Base-by-base conservation (phyloP, 108 stramenopile species). In the Cyclostephanos tholiformis region DNA sequence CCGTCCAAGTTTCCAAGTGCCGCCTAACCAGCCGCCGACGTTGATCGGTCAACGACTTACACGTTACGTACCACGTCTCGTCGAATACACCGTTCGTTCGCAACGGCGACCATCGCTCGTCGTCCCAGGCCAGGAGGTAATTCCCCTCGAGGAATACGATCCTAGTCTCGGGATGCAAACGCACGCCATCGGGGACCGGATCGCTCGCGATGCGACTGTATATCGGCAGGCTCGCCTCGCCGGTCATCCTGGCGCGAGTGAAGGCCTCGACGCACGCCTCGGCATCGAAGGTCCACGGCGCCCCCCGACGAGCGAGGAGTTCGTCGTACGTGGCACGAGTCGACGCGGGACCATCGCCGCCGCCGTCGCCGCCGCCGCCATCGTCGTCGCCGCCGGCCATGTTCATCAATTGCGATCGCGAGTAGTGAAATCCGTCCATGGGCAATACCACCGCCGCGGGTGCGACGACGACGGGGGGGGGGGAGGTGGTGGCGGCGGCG, bases 401-500 rank as follows among this genome's bases (percentile, higher is more conserved):
- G n/a, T 65, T 52, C 65, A 72, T 58, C 11, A 90, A 67, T 60
- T 84, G 44, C 2, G 77, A 41, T 36, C 82, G 71, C 12, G 86
- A 52, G 51, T 71, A 84, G 62, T 92, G 91, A 75, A 82, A 92
- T 13, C 91, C 91, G 60, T 92, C 91, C 88, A 92, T 89, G 12
- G 89, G 88, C 16, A 92, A 13, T 16, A 77, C 87, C 1, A 86
- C 69, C 25, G 82, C 69, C 27, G 64, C 62, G 13, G 71, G 80
- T n/a, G n/a, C n/a, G n/a, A n/a, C n/a, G n/a, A n/a, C n/a, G n/a
- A n/a, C n/a, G n/a, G n/a, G n/a, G n/a, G n/a, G n/a, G n/a, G n/a
- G n/a, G n/a, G n/a, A n/a, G n/a, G n/a, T n/a, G n/a, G n/a, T n/a
- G n/a, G n/a, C n/a, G n/a, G n/a, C n/a, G n/a, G n/a, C n/a, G n/a